phyloP scores from a whole-genome alignment of 768 basidiomycete species.

The Tylopilus rubrobrunneus region DNA sequence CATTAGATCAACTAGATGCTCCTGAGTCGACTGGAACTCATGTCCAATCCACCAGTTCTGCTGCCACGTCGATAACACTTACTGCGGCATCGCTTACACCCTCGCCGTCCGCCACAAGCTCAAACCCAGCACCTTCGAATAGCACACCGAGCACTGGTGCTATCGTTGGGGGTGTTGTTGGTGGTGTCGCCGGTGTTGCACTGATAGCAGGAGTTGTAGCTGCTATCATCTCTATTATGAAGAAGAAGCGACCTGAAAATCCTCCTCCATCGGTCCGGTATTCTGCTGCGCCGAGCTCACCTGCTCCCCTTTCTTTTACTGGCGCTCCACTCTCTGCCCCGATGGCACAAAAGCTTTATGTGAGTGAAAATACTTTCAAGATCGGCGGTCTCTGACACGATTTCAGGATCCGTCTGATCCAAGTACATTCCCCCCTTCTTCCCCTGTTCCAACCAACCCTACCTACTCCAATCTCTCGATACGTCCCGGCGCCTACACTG shows the following conservation, averaged over 20 bases:
- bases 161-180: neutral
- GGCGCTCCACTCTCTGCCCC: slow-evolving; percentile 13
- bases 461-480: slow-evolving; percentile 7
- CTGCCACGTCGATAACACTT: too few relatives aligned
- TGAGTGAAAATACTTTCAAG: slow-evolving; percentile 9
- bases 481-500: slow-evolving; percentile 8
- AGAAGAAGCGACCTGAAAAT: slow-evolving; percentile 19
- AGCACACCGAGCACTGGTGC: too few relatives aligned
- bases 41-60: slow-evolving; percentile 22
- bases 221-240: slow-evolving; percentile 37
- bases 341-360: slow-evolving; percentile 28
- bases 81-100: too few relatives aligned
- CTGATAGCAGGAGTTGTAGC: slow-evolving; percentile 33
- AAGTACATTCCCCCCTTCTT: slow-evolving; percentile 32
- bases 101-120: too few relatives aligned
- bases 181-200: slow-evolving; percentile 23
- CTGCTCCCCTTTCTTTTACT: slow-evolving; percentile 1
- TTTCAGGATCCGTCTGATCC: slow-evolving; percentile 36
- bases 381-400: slow-evolving; percentile 2
- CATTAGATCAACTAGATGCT: neutral
- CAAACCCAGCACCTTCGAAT: too few relatives aligned
- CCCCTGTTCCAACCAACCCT: slow-evolving; percentile 12
- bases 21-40: slow-evolving; percentile 2
- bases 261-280: slow-evolving; percentile 18
- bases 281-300: neutral